These are phyloP conservation scores for Fusarium cicatricum DNA, from an alignment of 2,329 filamentous ascomycete genomes.

Conservation along the genomic window DNA sequence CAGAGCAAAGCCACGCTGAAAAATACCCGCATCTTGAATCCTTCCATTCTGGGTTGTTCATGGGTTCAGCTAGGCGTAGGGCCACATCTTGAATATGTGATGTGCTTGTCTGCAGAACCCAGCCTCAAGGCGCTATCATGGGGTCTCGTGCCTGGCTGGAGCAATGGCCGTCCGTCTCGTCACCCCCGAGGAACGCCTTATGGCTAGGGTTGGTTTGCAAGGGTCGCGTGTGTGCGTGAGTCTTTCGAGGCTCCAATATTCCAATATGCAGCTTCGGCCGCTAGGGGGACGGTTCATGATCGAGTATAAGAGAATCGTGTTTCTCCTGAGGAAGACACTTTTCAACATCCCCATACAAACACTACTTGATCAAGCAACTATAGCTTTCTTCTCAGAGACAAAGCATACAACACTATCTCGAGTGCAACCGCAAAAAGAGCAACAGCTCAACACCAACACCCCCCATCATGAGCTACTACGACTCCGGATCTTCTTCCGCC, in stretches of 20 bases:
- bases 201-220: slow-evolving; percentile 16
- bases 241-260: slow-evolving; percentile 19
- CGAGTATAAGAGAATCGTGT: slow-evolving; percentile 27
- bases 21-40: background rate
- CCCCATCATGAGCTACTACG: slow-evolving; percentile 40
- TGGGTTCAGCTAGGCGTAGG: background rate
- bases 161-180: slow-evolving; percentile 1
- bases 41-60: background rate
- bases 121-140: slow-evolving; percentile 2
- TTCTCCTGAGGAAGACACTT: slow-evolving; percentile 21
- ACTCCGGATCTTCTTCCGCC: slow-evolving; percentile 36
- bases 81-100: background rate
- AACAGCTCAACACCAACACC: background rate
- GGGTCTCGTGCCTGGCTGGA: slow-evolving; percentile 29
- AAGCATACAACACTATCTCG: background rate
- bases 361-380: background rate
- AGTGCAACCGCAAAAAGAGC: background rate
- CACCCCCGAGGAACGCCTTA: slow-evolving; percentile 27
- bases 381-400: background rate
- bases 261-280: slow-evolving; percentile 23
- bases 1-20: slow-evolving; percentile 1
- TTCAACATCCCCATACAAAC: slow-evolving; percentile 1
- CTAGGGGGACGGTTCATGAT: slow-evolving; percentile 18
- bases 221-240: slow-evolving; percentile 4
- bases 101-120: slow-evolving; percentile 15